Base-by-base conservation (phyloP, 1,284 basidiomycete genomes). In the Ganoderma lucidum region DNA sequence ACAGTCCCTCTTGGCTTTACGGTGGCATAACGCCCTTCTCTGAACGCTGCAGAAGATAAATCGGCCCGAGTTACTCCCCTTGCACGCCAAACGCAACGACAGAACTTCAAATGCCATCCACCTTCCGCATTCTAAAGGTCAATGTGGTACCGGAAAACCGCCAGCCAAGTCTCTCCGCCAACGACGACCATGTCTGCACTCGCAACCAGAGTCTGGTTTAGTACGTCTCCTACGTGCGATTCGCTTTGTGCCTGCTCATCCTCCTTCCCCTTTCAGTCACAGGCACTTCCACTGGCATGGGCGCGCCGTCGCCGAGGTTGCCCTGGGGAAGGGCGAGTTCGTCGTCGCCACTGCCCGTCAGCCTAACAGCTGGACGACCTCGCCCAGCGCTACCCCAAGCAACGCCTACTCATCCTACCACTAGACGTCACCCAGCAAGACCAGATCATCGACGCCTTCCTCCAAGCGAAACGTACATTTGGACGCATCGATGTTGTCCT, bases 401-500 rank as follows among this genome's bases (percentile, higher is more conserved):
- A 64, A 32, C 66, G 75, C 35, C 79, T 87, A 5, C 76, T 85
- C 32, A 74, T 83, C 17, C 68, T 83, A 62, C 75, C 78, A 61
- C 70, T 85, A 28, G 85, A 86, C 73, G 83, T 86, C 62, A 82
- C 74, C 48, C 69, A 78, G 1, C 67, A 37, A 42, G 74, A 66
- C 8, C 76, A 81, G 39, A 77, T 82, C n/a, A 51, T 62, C 9
- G 70, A 56, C 2, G 83, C 82, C 2, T 85, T 86, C 63, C 72
- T 71, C 6, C 71, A 72, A 30, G 79, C 80, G 6, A 76, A 77
- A 44, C 69, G 69, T 0, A 68, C 73, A 32, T 85, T 84, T 69
- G 84, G 83, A 4, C 76, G 81, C 30, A 66, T 85, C 35, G 83
- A 85, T 63, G 79, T 86, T 32, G 80, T 86, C 8, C 77, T 83